phyloP scores from a whole-genome alignment of 495 filamentous ascomycete genomes.

The Trichoderma reesei region DNA sequence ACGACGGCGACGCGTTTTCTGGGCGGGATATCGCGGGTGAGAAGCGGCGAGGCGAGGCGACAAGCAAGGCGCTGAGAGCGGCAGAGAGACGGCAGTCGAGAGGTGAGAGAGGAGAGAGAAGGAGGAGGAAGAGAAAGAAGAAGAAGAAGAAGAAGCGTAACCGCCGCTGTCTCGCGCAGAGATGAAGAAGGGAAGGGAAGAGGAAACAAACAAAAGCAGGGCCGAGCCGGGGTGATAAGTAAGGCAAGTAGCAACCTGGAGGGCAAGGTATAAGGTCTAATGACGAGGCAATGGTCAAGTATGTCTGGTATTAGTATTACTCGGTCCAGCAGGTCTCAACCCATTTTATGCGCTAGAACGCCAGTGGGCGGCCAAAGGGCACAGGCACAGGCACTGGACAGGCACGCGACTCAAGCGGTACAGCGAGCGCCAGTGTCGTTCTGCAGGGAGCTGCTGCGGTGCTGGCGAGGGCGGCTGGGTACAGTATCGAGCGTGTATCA shows the following conservation, averaged over 20 bases:
- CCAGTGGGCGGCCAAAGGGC: background rate
- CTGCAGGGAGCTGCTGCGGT: too few relatives aligned
- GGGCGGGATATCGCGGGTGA: background rate
- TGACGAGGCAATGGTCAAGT: too few relatives aligned
- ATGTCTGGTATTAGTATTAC: too few relatives aligned
- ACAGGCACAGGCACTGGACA: background rate
- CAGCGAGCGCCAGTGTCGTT: too few relatives aligned
- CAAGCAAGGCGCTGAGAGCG: background rate
- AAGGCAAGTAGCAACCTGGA: too few relatives aligned
- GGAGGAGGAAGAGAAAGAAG: background rate
- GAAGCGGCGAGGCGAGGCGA: background rate
- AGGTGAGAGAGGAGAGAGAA: background rate
- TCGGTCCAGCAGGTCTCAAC: background rate
- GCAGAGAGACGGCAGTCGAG: too few relatives aligned
- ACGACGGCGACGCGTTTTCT: background rate
- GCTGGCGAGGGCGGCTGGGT: too few relatives aligned
- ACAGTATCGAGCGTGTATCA: too few relatives aligned
- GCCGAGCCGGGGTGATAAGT: constrained; percentile 1
- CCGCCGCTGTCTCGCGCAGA: background rate
- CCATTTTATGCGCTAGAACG: constrained; percentile 8
- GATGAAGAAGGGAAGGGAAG: background rate
- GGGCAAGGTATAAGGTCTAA: too few relatives aligned
- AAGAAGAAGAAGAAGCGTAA: too few relatives aligned
- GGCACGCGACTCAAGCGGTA: too few relatives aligned
- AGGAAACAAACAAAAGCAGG: background rate